A percentile compares a stretch with the other conserved stretches of the same genome.
Evolutionary conservation across 768 basidiomycete genomes (phyloP).

Genomic region (Cyclocybe aegerita): DNA sequence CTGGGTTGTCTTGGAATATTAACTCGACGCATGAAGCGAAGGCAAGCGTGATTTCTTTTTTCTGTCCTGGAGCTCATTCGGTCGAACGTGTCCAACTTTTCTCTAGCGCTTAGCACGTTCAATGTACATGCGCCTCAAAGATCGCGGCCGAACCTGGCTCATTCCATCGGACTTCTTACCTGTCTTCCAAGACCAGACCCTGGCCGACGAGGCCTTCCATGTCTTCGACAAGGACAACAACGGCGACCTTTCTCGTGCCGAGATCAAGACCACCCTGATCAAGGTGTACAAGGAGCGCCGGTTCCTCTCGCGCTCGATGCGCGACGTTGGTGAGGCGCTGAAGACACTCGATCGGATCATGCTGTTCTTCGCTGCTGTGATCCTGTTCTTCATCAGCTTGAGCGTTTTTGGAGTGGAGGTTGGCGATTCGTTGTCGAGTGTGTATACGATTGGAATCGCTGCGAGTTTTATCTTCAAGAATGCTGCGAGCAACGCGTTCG

Average conservation of each 20-base stretch:
- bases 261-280: slow-evolving; percentile 68
- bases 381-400: slow-evolving; percentile 73
- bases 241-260: slow-evolving; percentile 72
- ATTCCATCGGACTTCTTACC: slow-evolving; percentile 69
- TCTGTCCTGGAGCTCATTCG: background rate
- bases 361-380: slow-evolving; percentile 57
- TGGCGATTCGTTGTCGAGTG: slow-evolving; percentile 63
- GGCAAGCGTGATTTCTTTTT: slow-evolving; percentile 28
- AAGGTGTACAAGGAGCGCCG: slow-evolving; percentile 79
- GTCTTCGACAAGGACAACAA: slow-evolving; percentile 78
- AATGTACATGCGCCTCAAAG: slow-evolving; percentile 63
- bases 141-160: slow-evolving; percentile 56
- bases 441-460: slow-evolving; percentile 72
- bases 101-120: slow-evolving; percentile 61
- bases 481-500: slow-evolving; percentile 70
- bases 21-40: slow-evolving; percentile 66
- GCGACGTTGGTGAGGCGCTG: slow-evolving; percentile 69
- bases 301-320: slow-evolving; percentile 73
- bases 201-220: slow-evolving; percentile 67
- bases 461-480: slow-evolving; percentile 82
- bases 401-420: slow-evolving; percentile 71
- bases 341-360: slow-evolving; percentile 63
- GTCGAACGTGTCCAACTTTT: background rate
- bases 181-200: slow-evolving; percentile 56
- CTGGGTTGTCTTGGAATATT: slow-evolving; percentile 50